These are phyloP conservation scores for Ophiostoma australiae DNA, from an alignment of 2,329 filamentous ascomycete genomes.

Conservation along the genomic window DNA sequence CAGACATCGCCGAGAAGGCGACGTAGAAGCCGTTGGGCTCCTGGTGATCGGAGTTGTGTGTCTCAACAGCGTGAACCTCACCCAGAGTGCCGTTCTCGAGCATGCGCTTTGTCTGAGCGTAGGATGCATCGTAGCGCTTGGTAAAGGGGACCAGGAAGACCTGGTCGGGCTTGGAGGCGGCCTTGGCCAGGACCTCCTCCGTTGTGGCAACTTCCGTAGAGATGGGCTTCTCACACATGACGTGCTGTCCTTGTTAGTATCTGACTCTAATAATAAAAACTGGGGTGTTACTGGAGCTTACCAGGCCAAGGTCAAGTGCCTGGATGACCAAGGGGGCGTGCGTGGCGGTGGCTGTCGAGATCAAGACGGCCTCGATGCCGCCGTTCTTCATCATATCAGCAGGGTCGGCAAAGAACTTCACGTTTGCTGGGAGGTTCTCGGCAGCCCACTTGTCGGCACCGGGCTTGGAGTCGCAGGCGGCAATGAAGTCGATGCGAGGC, in stretches of 20 bases:
- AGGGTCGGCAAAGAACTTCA: conserved; percentile 30
- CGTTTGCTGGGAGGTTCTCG: conserved; percentile 31
- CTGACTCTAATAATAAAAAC: background rate
- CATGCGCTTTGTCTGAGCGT: conserved; percentile 16
- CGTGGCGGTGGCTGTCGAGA: conserved; percentile 33
- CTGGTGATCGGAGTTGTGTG: conserved; percentile 19
- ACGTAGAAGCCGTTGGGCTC: conserved; percentile 22
- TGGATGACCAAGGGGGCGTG: conserved; percentile 31
- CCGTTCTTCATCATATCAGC: conserved; percentile 32
- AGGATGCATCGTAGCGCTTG: conserved; percentile 19
- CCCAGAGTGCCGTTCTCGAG: conserved; percentile 18
- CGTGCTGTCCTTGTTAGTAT: background rate
- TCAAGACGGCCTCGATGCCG: conserved; percentile 32
- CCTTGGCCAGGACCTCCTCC: conserved; percentile 21
- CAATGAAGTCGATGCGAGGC: conserved; percentile 33
- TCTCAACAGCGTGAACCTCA: conserved; percentile 21
- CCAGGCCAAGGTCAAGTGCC: conserved; percentile 28
- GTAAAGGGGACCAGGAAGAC: conserved; percentile 21
- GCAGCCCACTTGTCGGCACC: conserved; percentile 31
- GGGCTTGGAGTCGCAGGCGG: conserved; percentile 21
- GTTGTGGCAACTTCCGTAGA: conserved; percentile 16
- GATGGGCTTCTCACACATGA: conserved; percentile 7
- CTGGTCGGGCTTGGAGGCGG: conserved; percentile 18
- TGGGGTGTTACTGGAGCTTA: background rate
- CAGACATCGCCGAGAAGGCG: conserved; percentile 20